phyloP scores from a whole-genome alignment of 1,284 basidiomycete genomes.

The Puccinia horiana region DNA sequence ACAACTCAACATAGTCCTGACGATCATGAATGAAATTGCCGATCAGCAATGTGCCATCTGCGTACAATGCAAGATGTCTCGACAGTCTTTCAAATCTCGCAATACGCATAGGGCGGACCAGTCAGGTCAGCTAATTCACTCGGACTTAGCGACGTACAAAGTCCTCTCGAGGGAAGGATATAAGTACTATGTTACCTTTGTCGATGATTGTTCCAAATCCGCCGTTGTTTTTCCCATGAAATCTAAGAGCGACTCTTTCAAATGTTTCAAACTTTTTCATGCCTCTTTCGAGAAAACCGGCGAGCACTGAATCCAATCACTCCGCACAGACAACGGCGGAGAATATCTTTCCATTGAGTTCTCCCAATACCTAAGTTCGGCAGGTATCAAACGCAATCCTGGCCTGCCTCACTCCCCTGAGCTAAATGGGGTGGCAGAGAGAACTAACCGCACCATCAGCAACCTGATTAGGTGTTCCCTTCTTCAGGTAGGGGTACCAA shows the following conservation, averaged over 20 bases:
- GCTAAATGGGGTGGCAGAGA: too few species aligned
- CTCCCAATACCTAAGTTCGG: neutral
- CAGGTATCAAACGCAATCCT: neutral
- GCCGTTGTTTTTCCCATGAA: too few species aligned
- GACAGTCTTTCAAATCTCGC: neutral
- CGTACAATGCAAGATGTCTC: neutral
- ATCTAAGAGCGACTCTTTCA: too few species aligned
- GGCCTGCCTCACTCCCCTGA: too few species aligned
- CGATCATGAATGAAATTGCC: neutral
- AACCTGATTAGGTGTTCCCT: neutral
- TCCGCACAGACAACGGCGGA: neutral
- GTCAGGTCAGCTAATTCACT: neutral
- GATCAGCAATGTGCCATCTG: neutral
- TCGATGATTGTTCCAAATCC: neutral
- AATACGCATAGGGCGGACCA: neutral
- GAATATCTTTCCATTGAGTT: too few species aligned
- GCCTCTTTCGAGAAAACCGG: conserved; percentile 1
- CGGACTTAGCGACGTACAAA: neutral
- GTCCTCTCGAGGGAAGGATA: neutral
- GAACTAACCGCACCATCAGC: too few species aligned
- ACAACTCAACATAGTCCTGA: neutral
- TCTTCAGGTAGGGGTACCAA: neutral
- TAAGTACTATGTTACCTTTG: conserved; percentile 3
- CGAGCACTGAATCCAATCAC: neutral
- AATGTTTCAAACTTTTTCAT: too few species aligned